Conservation (phyloP, 257 asterid genomes). For the Nemophila menziesii region DNA sequence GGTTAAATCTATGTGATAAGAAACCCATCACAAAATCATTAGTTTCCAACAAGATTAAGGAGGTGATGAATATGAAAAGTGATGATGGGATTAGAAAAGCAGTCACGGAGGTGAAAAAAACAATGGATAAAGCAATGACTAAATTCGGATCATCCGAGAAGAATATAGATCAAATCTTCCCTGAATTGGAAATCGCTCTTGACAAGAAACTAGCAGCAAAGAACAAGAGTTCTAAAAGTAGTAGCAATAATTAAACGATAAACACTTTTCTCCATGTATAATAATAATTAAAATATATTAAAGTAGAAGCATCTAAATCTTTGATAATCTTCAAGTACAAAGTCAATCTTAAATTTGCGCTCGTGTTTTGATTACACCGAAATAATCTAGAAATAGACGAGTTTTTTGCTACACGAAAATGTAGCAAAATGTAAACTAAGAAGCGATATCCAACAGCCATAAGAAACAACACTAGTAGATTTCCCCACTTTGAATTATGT, state of each 20-base stretch:
- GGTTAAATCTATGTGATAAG: constrained; percentile 32
- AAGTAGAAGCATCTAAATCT: too few relatives aligned
- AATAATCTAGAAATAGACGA: constrained; percentile 23
- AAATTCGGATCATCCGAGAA: constrained; percentile 19
- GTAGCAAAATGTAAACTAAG: constrained; percentile 47
- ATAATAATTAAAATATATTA: too few relatives aligned
- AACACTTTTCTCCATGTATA: too few relatives aligned
- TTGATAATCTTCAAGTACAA: background rate
- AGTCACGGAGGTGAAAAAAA: constrained; percentile 17
- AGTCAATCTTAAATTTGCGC: too few relatives aligned
- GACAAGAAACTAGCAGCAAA: too few relatives aligned
- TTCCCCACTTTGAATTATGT: constrained; percentile 64
- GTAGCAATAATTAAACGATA: too few relatives aligned
- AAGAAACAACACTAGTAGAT: constrained; percentile 49
- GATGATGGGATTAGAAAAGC: constrained; percentile 20
- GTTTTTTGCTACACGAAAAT: constrained; percentile 40
- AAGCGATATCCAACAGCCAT: constrained; percentile 68
- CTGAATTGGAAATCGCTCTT: too few relatives aligned
- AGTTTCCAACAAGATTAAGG: constrained; percentile 22
- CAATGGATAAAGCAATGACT: constrained; percentile 15
- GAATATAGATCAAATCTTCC: constrained; percentile 21
- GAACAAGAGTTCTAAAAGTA: too few relatives aligned
- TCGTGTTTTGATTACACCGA: constrained; percentile 31
- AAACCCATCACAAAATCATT: constrained; percentile 12
- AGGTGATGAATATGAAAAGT: constrained; percentile 22